Base-by-base conservation (phyloP, 108 stramenopile species). In the Chaetoceros tenuissimus region DNA sequence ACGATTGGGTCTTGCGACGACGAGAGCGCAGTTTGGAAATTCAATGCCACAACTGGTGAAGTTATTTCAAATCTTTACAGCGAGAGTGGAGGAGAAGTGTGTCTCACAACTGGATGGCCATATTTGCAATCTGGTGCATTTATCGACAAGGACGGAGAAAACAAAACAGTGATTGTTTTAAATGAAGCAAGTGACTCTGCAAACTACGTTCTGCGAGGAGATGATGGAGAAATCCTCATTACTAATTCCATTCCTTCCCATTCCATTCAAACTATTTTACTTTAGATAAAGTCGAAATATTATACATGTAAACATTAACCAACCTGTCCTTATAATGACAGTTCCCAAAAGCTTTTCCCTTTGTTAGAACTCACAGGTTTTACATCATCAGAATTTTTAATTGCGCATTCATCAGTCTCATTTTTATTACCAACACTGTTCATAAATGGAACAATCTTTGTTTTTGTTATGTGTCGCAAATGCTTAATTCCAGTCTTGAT, bases 81-180 rank as follows among this genome's bases (percentile, higher is more conserved):
- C 22, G 43, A 58, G 1, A 63, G 64, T 10, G 67, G 67, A 3
- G 77, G 73, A 27, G 73, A 80, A 48, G 82, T 85, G 0, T 93
- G 92, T 67, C 67, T 93, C 66, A 93, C 92, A 23, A 89, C 92
- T 18, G 92, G 92, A 1, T 93, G 92, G 92, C 92, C 92, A 0
- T 89, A 87, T 50, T 59, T 93, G 40, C 92, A 93, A 62, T 84
- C 76, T 53, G 87, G 84, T 7, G 85, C 85, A 20, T 93, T 93
- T 59, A 61, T 77, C 20, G 82, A 83, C 23, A 74, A 66, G 46
- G 63, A 68, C 24, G 74, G 69, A 31, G 13, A 40, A 13, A 40
- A 13, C 5, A 40, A 13, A 40, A 74, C 75, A 1, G 75, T 85
- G 13, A 78, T 89, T 5, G 28, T 85, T 24, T 51, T 92, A 48